Base-by-base conservation (phyloP, 192 early-diverging fungal genomes). In the Geosiphon pyriformis region DNA sequence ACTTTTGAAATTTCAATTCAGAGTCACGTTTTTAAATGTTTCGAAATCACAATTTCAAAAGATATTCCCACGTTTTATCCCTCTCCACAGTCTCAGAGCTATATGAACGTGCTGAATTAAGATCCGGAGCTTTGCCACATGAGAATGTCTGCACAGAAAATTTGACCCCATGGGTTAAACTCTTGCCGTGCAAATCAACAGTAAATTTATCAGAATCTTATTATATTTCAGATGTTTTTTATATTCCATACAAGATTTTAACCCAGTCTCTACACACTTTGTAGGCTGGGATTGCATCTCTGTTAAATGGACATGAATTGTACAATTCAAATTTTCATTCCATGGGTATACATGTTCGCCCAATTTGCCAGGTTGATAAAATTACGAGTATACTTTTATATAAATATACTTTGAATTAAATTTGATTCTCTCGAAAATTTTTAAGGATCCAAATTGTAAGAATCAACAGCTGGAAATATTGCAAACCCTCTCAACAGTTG, bases 71-170 rank as follows among this genome's bases (percentile, higher is more conserved):
- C n/a, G n/a, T n/a, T n/a, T n/a, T n/a, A n/a, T n/a, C n/a, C n/a
- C n/a, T n/a, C n/a, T 54, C 46, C 69, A 18, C 59, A 53, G 61
- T 52, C 51, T 49, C 68, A 22, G 63, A 65, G 35, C 37, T 65
- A 27, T 35, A 20, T 34, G 25, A 51, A 11, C 33, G 63, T 54
- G 52, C 59, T 2, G 74, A 71, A 66, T 51, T 94, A 42, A 82
- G 93, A 6, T 94, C 93, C 51, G 89, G 88, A 0, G 76, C 83
- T 15, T 79, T 99, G 27, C 89, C 95, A 3, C 90, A 90, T 69
- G 97, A 99, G 69, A 88, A 87, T 68, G 92, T 94, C 8, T 99
- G 97, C 67, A 99, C 97, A 3, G 97, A 98, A 71, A 99, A 99
- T 72, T 79, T 99, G 74, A 96, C 97, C 7, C 94, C 95, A 8